Evolutionary conservation across 768 basidiomycete genomes (phyloP).

Genomic region (Trametes punicea): DNA sequence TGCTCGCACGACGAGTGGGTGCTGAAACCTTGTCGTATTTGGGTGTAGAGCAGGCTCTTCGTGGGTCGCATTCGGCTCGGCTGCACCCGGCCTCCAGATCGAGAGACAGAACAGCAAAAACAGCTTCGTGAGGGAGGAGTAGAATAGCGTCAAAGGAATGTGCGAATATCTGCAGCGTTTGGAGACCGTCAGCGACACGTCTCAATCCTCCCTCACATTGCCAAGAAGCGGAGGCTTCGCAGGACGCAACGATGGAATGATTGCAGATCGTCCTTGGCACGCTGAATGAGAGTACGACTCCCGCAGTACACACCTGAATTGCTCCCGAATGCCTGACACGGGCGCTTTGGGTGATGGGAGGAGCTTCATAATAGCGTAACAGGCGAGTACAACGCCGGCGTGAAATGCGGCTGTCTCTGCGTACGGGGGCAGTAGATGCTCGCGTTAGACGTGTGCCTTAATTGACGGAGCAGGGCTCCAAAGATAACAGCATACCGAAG

Average conservation of each 20-base stretch:
- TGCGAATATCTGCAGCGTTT: constrained; percentile 53
- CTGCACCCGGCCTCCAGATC: constrained; percentile 60
- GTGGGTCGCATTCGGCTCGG: constrained; percentile 17
- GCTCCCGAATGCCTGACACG: constrained; percentile 51
- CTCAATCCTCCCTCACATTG: background rate
- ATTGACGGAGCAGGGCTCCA: background rate
- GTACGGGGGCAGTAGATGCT: background rate
- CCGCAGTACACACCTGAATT: constrained; percentile 61
- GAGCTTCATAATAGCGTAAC: constrained; percentile 46
- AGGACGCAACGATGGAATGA: background rate
- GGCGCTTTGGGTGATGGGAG: constrained; percentile 22
- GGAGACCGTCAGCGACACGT: background rate
- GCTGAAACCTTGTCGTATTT: constrained; percentile 30
- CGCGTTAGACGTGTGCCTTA: constrained; percentile 11
- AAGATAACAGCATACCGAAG: constrained; percentile 42
- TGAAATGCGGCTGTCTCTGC: constrained; percentile 79
- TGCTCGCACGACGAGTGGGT: constrained; percentile 37
- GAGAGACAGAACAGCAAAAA: constrained; percentile 81
- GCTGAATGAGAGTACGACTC: too few species aligned
- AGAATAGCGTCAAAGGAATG: constrained; percentile 75
- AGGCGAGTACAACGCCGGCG: constrained; percentile 56
- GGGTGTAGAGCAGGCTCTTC: constrained; percentile 10
- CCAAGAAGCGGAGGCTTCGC: background rate
- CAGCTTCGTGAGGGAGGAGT: constrained; percentile 80
- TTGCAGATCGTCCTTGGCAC: background rate